Base-by-base conservation (phyloP, 1,284 basidiomycete species). In the Stereum hirsutum region DNA sequence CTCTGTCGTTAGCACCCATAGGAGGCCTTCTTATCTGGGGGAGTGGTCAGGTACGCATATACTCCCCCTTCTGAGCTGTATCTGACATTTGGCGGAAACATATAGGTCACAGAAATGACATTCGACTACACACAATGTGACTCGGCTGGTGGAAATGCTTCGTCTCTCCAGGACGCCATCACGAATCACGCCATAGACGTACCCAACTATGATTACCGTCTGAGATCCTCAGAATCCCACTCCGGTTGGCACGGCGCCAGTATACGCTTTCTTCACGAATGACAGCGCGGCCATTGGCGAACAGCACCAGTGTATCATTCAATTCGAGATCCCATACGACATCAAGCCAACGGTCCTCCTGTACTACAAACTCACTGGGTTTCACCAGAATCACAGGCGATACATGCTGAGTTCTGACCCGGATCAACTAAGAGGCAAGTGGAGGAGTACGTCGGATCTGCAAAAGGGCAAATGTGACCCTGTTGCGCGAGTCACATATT, bases 321-420 rank as follows among this genome's bases (percentile, higher is more conserved):
- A 80, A 46, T 96, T 96, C 56, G 71, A 86, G 35, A 66, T 98
- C 17, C 92, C 93, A 2, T 77, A 81, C 42, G 75, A 89, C 55
- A 69, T 99, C 32, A 64, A 78, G 5, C 64, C 75, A 17, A 74
- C 84, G 26, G 88, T 99, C 4, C 83, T 99, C 58, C 71, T 98
- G 51, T 99, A 99, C 70, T 99, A 99, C 76, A 91, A 92, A 65
- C 79, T 95, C 61, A 89, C 86, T 46, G 92, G 92, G 68, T 95
- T 90, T 72, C 98, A 86, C 68, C 95, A 99, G 72, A 99, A 99
- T 62, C 96, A 99, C 62, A 82, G 95, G 38, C 80, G 96, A 57
- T 99, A 99, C 60, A 93, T 98, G 48, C 90, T 94, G 70, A 95
- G 89, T 59, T 66, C 92, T 43, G 79, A 94, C 58, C 72, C 82